Evolutionary conservation across 257 asterid genomes (phyloP).

Genomic region (Plantago major): DNA sequence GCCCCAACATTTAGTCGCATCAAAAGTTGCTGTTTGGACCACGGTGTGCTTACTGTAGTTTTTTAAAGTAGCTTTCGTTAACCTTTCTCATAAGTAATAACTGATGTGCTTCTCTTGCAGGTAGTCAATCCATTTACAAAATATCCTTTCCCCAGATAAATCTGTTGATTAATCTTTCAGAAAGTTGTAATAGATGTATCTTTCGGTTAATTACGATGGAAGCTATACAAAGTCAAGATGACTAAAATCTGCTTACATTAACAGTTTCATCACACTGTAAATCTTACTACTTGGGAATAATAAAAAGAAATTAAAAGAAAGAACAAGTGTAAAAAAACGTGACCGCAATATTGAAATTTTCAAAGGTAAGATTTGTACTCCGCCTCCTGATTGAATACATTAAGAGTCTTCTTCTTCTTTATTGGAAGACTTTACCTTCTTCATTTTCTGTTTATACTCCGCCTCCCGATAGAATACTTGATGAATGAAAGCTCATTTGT

Average conservation of each 20-base stretch:
- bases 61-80: background rate
- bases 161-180: background rate
- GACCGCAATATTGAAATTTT: background rate
- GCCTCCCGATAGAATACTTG: background rate
- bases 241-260: too few species aligned
- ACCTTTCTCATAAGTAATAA: slow-evolving; percentile 9
- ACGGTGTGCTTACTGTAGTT: slow-evolving; percentile 48
- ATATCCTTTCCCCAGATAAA: slow-evolving; percentile 57
- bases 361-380: too few species aligned
- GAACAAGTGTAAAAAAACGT: too few species aligned
- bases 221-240: too few species aligned
- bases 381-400: too few species aligned
- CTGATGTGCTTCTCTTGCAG: slow-evolving; percentile 35
- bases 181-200: too few species aligned
- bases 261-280: too few species aligned
- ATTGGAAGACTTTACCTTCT: background rate
- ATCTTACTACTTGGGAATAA: too few species aligned
- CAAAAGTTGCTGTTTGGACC: slow-evolving; percentile 94
- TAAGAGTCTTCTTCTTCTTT: background rate
- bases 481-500: background rate
- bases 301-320: too few species aligned
- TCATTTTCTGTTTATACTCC: background rate
- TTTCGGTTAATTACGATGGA: too few species aligned
- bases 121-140: slow-evolving; percentile 94
- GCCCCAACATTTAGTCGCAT: slow-evolving; percentile 76